Evolutionary conservation across 345 rosid genomes (phyloP), one percentile per base, ranked within the genome.

Genomic region (Sapria himalayana): DNA sequence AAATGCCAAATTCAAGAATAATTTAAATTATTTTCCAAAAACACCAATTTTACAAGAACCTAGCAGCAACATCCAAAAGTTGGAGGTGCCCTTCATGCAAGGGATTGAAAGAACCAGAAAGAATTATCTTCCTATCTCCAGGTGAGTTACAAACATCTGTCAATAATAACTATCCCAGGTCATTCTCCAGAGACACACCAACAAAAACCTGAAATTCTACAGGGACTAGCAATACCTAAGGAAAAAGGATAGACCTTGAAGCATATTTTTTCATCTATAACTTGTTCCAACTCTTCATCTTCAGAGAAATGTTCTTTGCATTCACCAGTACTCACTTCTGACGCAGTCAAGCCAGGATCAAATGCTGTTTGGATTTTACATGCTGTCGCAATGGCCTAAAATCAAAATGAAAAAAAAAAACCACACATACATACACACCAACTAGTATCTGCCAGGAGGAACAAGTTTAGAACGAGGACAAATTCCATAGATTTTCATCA

Each of bases 81-180:
- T 74, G 62, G 56, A 76, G 65, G 56, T 82, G 94, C 37, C 81
- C 94, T n/a, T 78, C 74, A 34, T 89, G 98, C 55, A 82, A 65
- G 13, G 94, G 98, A 45, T 89, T 76, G 66, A 89, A 89, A 25
- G 93, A 79, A 51, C 98, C 98, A 51, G 98, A 51, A 35, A 76
- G 69, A 55, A 82, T 76, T 45, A 89, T 62, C 65, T 76, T 89
- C 57, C 85, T 74, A 31, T 74, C 71, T 44, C 55, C 63, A 50
- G 62, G 63, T 5, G 37, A 44, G 19, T 21, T 22, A 43, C 44
- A 52, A 22, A 63, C 25, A 51, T 45, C 92, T 67, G 62, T 66
- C n/a, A n/a, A n/a, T n/a, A n/a, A n/a, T n/a, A n/a, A n/a, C n/a
- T n/a, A n/a, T n/a, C n/a, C n/a, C n/a, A n/a, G n/a, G n/a, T n/a